A percentile compares a stretch with the other conserved stretches of the same genome.
phyloP scores from a whole-genome alignment of 192 early-diverging fungal species.

The Umbelopsis ramanniana region DNA sequence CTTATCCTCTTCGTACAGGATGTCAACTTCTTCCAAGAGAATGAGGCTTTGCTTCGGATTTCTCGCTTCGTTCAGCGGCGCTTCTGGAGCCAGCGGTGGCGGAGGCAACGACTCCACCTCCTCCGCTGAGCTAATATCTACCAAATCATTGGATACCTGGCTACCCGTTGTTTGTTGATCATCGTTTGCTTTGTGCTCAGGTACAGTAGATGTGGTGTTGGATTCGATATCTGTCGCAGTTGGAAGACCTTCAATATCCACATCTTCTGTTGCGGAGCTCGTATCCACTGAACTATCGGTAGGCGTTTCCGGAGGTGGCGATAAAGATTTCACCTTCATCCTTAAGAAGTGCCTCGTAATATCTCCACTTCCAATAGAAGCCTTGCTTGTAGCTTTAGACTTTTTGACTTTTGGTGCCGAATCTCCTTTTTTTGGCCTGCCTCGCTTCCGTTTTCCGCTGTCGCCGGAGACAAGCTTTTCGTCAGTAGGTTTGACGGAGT shows the following conservation, averaged over 20 bases:
- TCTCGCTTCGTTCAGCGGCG: neutral
- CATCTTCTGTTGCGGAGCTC: neutral
- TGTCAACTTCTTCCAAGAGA: slow-evolving; percentile 84
- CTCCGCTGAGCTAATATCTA: neutral
- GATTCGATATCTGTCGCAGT: neutral
- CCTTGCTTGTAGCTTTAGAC: neutral
- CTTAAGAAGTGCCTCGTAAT: slow-evolving; percentile 4
- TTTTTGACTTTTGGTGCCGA: slow-evolving; percentile 3
- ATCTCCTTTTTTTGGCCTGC: slow-evolving; percentile 6
- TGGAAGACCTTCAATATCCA: too few species aligned
- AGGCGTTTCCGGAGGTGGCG: neutral
- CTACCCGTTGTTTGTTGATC: neutral
- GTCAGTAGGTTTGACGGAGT: neutral
- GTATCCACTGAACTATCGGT: neutral
- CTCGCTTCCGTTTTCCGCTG: slow-evolving; percentile 2
- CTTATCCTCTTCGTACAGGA: slow-evolving; percentile 81
- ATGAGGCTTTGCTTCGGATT: slow-evolving; percentile 65
- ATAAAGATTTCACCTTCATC: slow-evolving; percentile 14
- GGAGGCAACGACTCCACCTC: neutral
- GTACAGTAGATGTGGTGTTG: neutral
- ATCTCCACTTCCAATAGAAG: neutral
- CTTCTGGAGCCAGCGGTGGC: neutral
- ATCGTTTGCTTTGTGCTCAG: neutral
- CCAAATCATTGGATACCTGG: neutral
- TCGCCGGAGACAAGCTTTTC: neutral